phyloP scores from a whole-genome alignment of 2,329 filamentous ascomycete genomes.

The Alternaria sp. region DNA sequence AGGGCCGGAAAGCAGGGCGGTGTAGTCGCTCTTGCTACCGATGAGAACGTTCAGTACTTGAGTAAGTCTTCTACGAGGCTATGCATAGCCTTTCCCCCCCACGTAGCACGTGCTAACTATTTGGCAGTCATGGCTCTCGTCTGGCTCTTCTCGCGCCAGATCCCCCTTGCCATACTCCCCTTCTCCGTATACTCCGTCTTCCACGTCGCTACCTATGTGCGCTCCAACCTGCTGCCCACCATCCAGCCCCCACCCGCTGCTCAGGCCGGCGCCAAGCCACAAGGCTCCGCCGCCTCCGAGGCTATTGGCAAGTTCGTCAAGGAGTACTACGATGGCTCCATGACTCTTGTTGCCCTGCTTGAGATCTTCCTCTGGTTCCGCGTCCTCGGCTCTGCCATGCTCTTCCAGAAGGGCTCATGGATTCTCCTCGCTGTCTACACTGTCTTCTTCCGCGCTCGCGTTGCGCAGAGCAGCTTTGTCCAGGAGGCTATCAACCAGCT shows the following conservation, averaged over 20 bases:
- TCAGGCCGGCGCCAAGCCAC: conserved; percentile 61
- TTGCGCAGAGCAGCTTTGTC: conserved; percentile 91
- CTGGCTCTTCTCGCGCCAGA: conserved; percentile 92
- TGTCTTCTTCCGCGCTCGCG: conserved; percentile 88
- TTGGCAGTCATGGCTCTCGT: conserved; percentile 84
- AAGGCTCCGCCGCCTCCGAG: conserved; percentile 74
- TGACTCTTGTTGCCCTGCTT: conserved; percentile 88
- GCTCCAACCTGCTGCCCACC: conserved; percentile 90
- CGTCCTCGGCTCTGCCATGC: conserved; percentile 78
- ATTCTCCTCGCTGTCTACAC: conserved; percentile 87
- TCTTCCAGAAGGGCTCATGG: conserved; percentile 93
- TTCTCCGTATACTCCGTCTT: conserved; percentile 98
- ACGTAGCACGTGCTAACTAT: conserved; percentile 28
- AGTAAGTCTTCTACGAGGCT: conserved; percentile 64
- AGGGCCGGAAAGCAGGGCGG: conserved; percentile 74
- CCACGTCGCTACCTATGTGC: conserved; percentile 96
- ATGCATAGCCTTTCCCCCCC: background rate
- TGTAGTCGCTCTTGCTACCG: conserved; percentile 72
- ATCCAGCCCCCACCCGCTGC: conserved; percentile 71
- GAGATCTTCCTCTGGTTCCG: conserved; percentile 90
- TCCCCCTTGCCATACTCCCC: conserved; percentile 87
- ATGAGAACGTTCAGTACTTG: conserved; percentile 98
- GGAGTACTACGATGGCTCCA: conserved; percentile 95
- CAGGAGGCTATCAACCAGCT: conserved; percentile 79
- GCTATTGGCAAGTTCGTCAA: conserved; percentile 93